phyloP scores from a whole-genome alignment of 2,329 filamentous ascomycete genomes.

The Paecilomyces variotii region DNA sequence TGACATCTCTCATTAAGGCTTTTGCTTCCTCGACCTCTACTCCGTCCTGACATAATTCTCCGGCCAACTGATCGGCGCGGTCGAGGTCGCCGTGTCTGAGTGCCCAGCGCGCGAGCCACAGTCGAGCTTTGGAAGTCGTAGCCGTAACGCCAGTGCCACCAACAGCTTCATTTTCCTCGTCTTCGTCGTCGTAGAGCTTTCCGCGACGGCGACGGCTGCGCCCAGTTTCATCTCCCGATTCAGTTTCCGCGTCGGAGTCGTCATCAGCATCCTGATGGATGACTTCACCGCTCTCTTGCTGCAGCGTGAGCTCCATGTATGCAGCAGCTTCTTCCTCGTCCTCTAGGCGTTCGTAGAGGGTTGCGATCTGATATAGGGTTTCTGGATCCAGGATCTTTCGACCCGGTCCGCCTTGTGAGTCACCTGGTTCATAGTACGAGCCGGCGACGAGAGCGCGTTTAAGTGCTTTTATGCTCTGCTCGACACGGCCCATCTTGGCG shows the following conservation, averaged over 20 bases:
- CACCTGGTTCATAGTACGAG: slow-evolving; percentile 67
- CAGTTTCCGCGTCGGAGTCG: slow-evolving; percentile 23
- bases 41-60: slow-evolving; percentile 89
- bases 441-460: slow-evolving; percentile 87
- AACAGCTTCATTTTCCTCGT: slow-evolving; percentile 30
- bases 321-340: slow-evolving; percentile 73
- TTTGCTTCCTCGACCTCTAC: slow-evolving; percentile 97
- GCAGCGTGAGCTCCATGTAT: slow-evolving; percentile 94
- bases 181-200: slow-evolving; percentile 24
- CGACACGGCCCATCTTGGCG: slow-evolving; percentile 75
- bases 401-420: slow-evolving; percentile 10
- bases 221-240: slow-evolving; percentile 27
- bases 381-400: slow-evolving; percentile 73
- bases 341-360: slow-evolving; percentile 74
- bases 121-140: slow-evolving; percentile 81
- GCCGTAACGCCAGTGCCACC: slow-evolving; percentile 74
- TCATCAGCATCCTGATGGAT: slow-evolving; percentile 28
- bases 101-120: slow-evolving; percentile 85
- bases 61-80: slow-evolving; percentile 71
- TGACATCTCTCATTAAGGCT: slow-evolving; percentile 77
- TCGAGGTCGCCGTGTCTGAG: slow-evolving; percentile 67
- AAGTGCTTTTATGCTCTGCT: slow-evolving; percentile 90
- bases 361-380: slow-evolving; percentile 79
- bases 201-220: slow-evolving; percentile 18
- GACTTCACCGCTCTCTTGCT: slow-evolving; percentile 72